Base-by-base conservation (phyloP, 192 early-diverging fungal genomes). In the Lobulomyces angularis region DNA sequence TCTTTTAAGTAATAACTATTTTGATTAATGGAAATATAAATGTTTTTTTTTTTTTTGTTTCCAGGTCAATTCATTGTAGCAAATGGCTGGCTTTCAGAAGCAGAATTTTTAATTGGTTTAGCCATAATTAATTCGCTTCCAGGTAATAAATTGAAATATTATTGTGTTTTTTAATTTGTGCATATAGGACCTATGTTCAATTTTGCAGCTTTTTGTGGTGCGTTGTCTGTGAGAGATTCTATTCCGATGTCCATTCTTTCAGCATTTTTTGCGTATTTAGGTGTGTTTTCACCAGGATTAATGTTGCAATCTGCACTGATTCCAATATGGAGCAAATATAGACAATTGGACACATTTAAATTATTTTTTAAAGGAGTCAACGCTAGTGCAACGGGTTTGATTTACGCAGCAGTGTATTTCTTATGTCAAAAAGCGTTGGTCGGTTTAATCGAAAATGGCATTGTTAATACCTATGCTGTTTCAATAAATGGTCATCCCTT, bases 171-270 rank as follows among this genome's bases (percentile, higher is more conserved):
- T 9, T 8, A 12, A 17, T 5, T 19, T 16, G 12, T 9, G 1
- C 23, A 62, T 0, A 53, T 58, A 37, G 77, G 77, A 0, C 80
- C 74, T 17, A 79, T 72, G 37, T 82, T 80, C 57, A 82, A 82
- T 36, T 70, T 82, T 39, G 67, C 72, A 2, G 74, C 67, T 9
- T 82, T 56, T 31, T 59, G 69, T 37, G 80, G 80, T 1, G 75
- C 71, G 0, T 53, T 81, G 0, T 58, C 73, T 0, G 46, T 79
- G 24, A 51, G 67, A 11, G 35, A 45, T 18, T 48, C 48, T 3
- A 48, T 49, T 9, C 30, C 50, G 19, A 51, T 18, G 28, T 36
- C 48, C 8, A 36, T 75, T 26, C 40, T 48, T 5, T 75, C 77
- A 4, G 69, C 69, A 1, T 12, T 77, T 6, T 48, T 80, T 3